A percentile compares a stretch with the other conserved stretches of the same genome.
Conservation (phyloP, 2,329 filamentous ascomycete species). For the Xylariaceae sp. region DNA sequence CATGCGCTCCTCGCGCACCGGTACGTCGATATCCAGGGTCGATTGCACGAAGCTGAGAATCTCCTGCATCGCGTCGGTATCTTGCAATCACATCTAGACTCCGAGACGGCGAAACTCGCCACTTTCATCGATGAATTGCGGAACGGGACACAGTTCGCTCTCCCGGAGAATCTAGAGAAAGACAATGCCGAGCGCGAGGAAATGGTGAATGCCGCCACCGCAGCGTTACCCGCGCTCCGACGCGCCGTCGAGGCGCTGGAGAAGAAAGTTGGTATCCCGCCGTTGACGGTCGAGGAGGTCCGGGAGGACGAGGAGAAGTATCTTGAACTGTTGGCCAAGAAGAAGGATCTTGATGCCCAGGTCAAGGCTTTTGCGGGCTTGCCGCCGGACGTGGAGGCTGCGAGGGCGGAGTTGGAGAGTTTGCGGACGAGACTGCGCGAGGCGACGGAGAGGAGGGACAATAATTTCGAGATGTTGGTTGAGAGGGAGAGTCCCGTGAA, state of each 20-base stretch:
- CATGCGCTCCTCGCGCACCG: slow-evolving; percentile 39
- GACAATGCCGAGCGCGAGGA: slow-evolving; percentile 71
- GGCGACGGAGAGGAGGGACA: slow-evolving; percentile 61
- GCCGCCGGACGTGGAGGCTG: slow-evolving; percentile 64
- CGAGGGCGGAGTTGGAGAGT: slow-evolving; percentile 63
- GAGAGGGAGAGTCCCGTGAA: slow-evolving; percentile 53
- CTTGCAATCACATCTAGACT: slow-evolving; percentile 52
- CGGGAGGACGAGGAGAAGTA: slow-evolving; percentile 55
- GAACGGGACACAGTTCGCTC: slow-evolving; percentile 42
- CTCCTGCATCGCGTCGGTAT: slow-evolving; percentile 47
- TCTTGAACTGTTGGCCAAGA: slow-evolving; percentile 49
- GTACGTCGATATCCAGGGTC: slow-evolving; percentile 52
- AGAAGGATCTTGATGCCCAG: slow-evolving; percentile 56
- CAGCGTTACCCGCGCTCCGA: slow-evolving; percentile 63
- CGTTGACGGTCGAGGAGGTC: slow-evolving; percentile 50
- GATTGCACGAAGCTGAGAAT: slow-evolving; percentile 51
- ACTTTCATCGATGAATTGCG: slow-evolving; percentile 40
- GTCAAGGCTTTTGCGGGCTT: slow-evolving; percentile 65
- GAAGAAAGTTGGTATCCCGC: slow-evolving; percentile 27
- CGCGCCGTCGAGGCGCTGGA: slow-evolving; percentile 46
- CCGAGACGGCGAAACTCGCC: slow-evolving; percentile 41
- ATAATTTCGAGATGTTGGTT: slow-evolving; percentile 68
- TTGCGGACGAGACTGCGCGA: slow-evolving; percentile 59
- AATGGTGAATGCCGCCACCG: slow-evolving; percentile 59
- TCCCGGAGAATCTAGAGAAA: slow-evolving; percentile 54